Percentiles rank a stretch among this genome's conserved stretches.
Evolutionary conservation across 2,329 filamentous ascomycete species (phyloP).

Genomic region (Colletotrichum incanum): DNA sequence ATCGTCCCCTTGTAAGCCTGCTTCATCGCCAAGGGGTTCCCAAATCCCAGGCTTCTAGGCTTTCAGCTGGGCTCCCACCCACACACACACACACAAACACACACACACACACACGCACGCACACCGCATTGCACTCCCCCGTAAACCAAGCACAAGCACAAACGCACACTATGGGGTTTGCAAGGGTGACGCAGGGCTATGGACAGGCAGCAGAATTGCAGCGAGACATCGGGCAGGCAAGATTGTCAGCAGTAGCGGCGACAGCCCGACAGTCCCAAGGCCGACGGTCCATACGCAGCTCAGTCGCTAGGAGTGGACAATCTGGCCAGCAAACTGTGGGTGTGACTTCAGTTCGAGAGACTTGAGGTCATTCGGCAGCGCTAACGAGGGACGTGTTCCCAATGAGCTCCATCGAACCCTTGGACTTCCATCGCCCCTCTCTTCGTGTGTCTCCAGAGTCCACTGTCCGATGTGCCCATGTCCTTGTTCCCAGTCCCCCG

Average conservation of each 20-base stretch:
- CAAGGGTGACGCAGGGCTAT: neutral
- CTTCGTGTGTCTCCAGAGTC: neutral
- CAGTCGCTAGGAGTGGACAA: neutral
- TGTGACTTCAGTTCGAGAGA: neutral
- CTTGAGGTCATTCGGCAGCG: neutral
- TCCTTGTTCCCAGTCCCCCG: constrained; percentile 1
- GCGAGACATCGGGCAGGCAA: neutral
- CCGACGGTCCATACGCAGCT: neutral
- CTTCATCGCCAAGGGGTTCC: neutral
- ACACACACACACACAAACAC: neutral
- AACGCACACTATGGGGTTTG: neutral
- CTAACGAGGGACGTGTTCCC: neutral
- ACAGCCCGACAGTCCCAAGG: neutral
- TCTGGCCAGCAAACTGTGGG: neutral
- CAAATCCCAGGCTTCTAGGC: neutral
- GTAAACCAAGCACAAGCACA: neutral
- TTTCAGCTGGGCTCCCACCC: neutral
- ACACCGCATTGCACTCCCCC: neutral
- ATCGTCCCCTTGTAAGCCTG: neutral
- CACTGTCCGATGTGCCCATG: neutral
- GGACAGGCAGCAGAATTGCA: constrained; percentile 2
- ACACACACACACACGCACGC: neutral
- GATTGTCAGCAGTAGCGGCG: neutral
- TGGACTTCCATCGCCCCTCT: neutral
- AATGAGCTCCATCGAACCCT: neutral